phyloP scores from a whole-genome alignment of 805 yeast species.

The Starmerella sp. region DNA sequence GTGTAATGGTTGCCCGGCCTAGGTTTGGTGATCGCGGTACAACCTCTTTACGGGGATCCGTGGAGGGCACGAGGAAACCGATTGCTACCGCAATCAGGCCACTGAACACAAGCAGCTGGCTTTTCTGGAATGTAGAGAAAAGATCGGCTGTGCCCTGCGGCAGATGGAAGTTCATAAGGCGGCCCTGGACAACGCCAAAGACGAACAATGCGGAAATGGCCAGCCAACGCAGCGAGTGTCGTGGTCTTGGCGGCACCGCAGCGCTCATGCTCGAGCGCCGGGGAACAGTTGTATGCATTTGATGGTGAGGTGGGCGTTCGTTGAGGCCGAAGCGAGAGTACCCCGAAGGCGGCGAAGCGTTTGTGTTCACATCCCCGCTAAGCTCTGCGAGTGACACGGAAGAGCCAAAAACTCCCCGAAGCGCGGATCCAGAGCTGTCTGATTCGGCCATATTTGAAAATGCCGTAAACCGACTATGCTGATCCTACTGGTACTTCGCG shows the following conservation, averaged over 20 bases:
- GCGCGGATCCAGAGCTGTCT: slow-evolving; percentile 17
- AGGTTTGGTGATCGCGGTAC: not conserved
- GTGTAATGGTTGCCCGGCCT: not conserved
- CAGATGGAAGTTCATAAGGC: slow-evolving; percentile 15
- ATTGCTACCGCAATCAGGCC: not conserved
- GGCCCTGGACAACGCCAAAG: slow-evolving; percentile 15
- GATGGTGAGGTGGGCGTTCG: slow-evolving; percentile 20
- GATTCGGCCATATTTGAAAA: not conserved
- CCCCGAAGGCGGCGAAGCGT: slow-evolving; percentile 9
- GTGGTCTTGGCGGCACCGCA: not conserved
- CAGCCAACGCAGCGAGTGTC: not conserved
- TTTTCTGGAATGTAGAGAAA: not conserved
- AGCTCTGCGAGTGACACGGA: slow-evolving; percentile 31
- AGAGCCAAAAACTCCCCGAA: slow-evolving; percentile 33
- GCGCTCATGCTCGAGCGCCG: slow-evolving; percentile 7
- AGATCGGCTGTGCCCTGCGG: slow-evolving; percentile 7
- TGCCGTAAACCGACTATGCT: not conserved
- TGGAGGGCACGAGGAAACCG: not conserved
- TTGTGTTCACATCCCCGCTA: slow-evolving; percentile 24
- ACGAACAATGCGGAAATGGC: slow-evolving; percentile 4
- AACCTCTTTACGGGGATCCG: not conserved
- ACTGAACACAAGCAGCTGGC: not conserved
- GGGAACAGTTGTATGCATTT: slow-evolving; percentile 19
- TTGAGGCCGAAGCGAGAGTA: slow-evolving; percentile 22
- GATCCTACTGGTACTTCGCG: too few species aligned